Evolutionary conservation across 129 eudicot species (phyloP).

Genomic region (Heracleum sosnowskyi): DNA sequence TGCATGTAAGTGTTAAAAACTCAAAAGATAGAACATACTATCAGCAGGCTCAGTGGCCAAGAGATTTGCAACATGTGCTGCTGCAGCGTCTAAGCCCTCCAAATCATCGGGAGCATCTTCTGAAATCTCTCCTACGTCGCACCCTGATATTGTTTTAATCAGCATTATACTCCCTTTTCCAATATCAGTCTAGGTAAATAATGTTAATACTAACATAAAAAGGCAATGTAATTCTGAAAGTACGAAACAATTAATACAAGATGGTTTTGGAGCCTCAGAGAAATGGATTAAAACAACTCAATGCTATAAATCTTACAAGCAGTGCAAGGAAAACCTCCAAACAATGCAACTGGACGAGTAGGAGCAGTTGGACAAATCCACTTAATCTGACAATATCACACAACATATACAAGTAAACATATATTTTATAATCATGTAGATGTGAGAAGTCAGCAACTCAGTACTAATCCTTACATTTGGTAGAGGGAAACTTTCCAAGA

Average conservation of each 20-base stretch:
- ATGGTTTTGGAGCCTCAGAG: background rate
- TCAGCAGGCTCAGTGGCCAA: slow-evolving; percentile 90
- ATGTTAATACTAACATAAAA: background rate
- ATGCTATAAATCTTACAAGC: slow-evolving; percentile 41
- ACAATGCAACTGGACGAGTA: slow-evolving; percentile 54
- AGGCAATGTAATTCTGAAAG: background rate
- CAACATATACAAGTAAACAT: background rate
- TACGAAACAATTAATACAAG: background rate
- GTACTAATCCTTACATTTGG: slow-evolving; percentile 67
- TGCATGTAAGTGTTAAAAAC: background rate
- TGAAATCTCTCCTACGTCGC: slow-evolving; percentile 50
- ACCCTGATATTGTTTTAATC: slow-evolving; percentile 32
- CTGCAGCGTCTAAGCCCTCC: slow-evolving; percentile 93
- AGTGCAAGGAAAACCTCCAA: slow-evolving; percentile 66
- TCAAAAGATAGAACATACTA: slow-evolving; percentile 32
- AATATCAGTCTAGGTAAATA: background rate
- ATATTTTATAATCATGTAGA: background rate
- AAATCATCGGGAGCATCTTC: slow-evolving; percentile 69
- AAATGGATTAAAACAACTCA: background rate
- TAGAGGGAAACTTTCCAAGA: slow-evolving; percentile 82
- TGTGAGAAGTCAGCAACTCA: background rate
- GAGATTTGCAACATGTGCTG: slow-evolving; percentile 83
- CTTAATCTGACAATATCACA: slow-evolving; percentile 17
- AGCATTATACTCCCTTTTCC: background rate
- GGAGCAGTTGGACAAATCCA: slow-evolving; percentile 83